phyloP scores from a whole-genome alignment of 257 asterid genomes.

The Nicotiana otophora region DNA sequence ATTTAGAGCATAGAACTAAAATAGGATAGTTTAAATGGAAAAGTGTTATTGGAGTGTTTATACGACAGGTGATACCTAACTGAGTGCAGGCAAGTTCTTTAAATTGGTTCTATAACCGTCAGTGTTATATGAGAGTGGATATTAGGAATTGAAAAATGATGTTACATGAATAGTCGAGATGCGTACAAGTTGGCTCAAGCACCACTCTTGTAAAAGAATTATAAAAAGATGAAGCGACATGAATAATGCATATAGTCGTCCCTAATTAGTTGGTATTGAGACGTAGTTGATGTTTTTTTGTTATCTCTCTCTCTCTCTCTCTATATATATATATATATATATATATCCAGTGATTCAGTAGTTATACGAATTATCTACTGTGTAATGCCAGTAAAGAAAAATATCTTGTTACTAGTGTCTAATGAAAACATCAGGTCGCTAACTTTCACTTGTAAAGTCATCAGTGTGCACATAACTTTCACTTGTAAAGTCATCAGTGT shows the following conservation, averaged over 20 bases:
- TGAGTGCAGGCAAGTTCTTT: background rate
- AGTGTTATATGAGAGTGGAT: background rate
- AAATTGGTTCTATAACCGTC: background rate
- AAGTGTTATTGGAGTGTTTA: background rate
- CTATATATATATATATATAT: too few species aligned
- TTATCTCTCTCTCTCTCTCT: background rate
- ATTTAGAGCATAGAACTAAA: background rate
- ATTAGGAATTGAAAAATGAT: background rate
- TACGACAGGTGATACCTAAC: background rate
- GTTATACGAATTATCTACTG: background rate
- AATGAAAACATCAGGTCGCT: background rate
- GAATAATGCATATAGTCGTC: background rate
- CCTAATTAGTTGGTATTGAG: background rate
- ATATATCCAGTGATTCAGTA: background rate
- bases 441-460: background rate
- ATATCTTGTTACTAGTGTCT: background rate
- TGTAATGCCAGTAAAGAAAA: background rate
- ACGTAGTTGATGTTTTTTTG: background rate
- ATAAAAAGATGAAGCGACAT: background rate
- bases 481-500: background rate
- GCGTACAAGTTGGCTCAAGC: background rate
- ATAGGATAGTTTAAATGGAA: background rate
- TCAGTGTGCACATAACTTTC: background rate
- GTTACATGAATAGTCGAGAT: background rate
- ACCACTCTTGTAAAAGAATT: background rate